phyloP scores from a whole-genome alignment of 2,329 filamentous ascomycete species.

The Trichoderma polysporum region DNA sequence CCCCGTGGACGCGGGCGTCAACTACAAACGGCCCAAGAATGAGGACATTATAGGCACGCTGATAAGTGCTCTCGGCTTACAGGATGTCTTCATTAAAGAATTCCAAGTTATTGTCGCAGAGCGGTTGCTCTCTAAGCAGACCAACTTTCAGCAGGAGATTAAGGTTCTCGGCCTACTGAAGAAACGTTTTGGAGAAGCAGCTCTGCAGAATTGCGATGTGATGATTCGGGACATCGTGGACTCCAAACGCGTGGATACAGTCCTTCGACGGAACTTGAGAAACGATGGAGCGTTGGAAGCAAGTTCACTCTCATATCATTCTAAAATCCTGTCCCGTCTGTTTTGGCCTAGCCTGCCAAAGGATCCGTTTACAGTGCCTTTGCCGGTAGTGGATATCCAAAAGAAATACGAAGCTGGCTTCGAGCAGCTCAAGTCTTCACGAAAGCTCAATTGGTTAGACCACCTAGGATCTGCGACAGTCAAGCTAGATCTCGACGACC shows the following conservation, averaged over 20 bases:
- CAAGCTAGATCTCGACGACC: conserved; percentile 79
- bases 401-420: conserved; percentile 72
- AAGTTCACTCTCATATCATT: conserved; percentile 54
- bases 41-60: conserved; percentile 91
- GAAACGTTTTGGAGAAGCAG: conserved; percentile 78
- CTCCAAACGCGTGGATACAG: conserved; percentile 69
- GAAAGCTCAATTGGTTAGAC: conserved; percentile 87
- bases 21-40: conserved; percentile 85
- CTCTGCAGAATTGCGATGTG: conserved; percentile 90
- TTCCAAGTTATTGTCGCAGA: conserved; percentile 88
- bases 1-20: conserved; percentile 86
- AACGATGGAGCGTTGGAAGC: conserved; percentile 21
- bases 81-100: conserved; percentile 91
- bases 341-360: conserved; percentile 87
- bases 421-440: conserved; percentile 74
- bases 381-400: conserved; percentile 60
- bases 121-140: conserved; percentile 66
- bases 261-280: conserved; percentile 53
- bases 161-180: conserved; percentile 86
- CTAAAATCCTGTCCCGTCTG: conserved; percentile 84
- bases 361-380: conserved; percentile 65
- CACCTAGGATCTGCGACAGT: conserved; percentile 78
- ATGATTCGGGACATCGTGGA: conserved; percentile 95
- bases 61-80: conserved; percentile 82
- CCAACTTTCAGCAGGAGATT: conserved; percentile 73